A percentile compares a stretch with the other conserved stretches of the same genome.
phyloP scores from a whole-genome alignment of 139 green algal species.

The Diplosphaera chodatii region DNA sequence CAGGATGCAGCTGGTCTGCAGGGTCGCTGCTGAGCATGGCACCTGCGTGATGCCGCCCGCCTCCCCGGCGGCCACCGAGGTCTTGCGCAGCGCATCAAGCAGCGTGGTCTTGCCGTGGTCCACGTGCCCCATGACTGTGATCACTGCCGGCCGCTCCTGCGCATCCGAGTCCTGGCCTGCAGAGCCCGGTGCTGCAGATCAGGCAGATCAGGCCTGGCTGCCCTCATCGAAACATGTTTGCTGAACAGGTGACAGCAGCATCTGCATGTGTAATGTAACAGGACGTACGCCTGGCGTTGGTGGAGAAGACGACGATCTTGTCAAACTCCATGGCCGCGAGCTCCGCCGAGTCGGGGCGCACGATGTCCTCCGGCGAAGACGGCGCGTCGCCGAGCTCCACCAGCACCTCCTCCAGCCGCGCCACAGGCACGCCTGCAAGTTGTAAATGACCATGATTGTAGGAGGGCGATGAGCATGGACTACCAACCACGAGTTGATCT shows the following conservation, averaged over 20 bases:
- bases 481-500: too few species aligned
- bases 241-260: too few species aligned
- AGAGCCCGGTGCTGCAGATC: too few species aligned
- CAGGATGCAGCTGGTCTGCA: too few species aligned
- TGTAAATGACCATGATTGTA: neutral
- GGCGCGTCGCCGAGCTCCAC: constrained; percentile 27
- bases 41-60: constrained; percentile 91
- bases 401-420: constrained; percentile 31
- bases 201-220: too few species aligned
- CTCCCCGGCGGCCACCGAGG: constrained; percentile 77
- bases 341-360: constrained; percentile 53
- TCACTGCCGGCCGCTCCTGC: constrained; percentile 59
- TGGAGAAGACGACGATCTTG: constrained; percentile 26
- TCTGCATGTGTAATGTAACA: too few species aligned
- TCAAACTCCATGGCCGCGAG: constrained; percentile 63
- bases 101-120: constrained; percentile 93
- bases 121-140: constrained; percentile 94
- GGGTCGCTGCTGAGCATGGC: neutral
- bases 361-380: constrained; percentile 28
- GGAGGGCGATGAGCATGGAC: too few species aligned
- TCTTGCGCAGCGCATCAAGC: constrained; percentile 80
- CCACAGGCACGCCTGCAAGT: constrained; percentile 8
- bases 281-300: neutral
- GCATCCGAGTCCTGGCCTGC: constrained; percentile 24
- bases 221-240: too few species aligned